Conservation (phyloP, 176 grass and related monocot genomes). For the Thinopyrum elongatum region DNA sequence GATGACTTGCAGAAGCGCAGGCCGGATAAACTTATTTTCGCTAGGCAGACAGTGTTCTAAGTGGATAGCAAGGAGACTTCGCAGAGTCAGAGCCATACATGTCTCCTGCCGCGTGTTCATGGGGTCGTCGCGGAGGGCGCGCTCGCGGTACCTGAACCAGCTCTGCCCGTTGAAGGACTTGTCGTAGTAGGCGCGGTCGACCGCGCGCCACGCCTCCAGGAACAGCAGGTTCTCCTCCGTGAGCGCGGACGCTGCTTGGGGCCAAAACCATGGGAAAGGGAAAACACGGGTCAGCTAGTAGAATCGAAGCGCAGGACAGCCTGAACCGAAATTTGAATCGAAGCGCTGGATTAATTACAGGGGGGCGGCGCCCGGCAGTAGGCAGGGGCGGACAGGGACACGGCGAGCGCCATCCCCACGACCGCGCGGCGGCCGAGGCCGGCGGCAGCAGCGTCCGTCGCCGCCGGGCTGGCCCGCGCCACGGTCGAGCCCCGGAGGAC, state of each 20-base stretch:
- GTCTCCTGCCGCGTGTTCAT: conserved; percentile 95
- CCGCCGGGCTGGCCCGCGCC: neutral
- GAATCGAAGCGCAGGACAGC: neutral
- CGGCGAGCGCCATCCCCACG: neutral
- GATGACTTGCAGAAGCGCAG: neutral
- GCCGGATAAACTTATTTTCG: neutral
- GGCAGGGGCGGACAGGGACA: conserved; percentile 4
- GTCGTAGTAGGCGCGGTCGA: conserved; percentile 89
- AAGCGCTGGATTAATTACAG: neutral
- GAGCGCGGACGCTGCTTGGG: conserved; percentile 52
- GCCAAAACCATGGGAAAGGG: neutral
- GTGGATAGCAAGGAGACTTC: neutral
- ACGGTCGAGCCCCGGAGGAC: neutral
- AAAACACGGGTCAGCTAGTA: neutral
- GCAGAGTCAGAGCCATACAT: conserved; percentile 39
- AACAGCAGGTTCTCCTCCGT: conserved; percentile 97
- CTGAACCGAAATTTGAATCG: neutral
- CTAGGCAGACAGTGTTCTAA: neutral
- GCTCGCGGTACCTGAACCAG: conserved; percentile 94
- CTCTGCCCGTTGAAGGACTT: conserved; percentile 97
- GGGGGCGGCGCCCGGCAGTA: conserved; percentile 2
- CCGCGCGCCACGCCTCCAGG: conserved; percentile 90
- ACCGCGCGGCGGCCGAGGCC: neutral
- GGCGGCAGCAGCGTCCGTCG: neutral
- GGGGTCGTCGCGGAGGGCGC: conserved; percentile 71